Conservation (phyloP, 1,284 basidiomycete genomes). For the Puccinia polysora region DNA sequence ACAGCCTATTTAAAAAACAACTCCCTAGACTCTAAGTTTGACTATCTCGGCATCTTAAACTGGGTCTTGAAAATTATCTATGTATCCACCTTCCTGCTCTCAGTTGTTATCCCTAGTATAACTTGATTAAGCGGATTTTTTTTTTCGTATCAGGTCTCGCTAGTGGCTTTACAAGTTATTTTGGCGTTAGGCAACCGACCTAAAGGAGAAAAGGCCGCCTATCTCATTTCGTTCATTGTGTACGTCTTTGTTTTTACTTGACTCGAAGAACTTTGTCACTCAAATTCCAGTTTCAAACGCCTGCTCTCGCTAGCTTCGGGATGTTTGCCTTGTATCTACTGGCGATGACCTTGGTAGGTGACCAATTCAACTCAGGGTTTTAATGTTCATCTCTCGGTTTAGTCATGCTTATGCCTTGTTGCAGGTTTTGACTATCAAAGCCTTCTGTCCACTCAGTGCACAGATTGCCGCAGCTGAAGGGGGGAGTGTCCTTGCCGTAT, state of each 20-base stretch:
- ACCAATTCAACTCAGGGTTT: neutral
- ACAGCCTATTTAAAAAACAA: constrained; percentile 30
- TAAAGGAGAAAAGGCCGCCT: constrained; percentile 80
- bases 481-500: neutral
- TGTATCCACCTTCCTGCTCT: constrained; percentile 50
- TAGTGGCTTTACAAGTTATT: constrained; percentile 60
- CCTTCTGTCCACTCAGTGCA: constrained; percentile 31
- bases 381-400: neutral
- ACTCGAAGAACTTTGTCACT: neutral
- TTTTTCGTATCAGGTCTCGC: constrained; percentile 11
- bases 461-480: constrained; percentile 23
- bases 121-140: too few species aligned
- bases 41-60: constrained; percentile 69
- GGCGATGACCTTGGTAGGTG: constrained; percentile 39
- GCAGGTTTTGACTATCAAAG: constrained; percentile 38
- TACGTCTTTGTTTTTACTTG: constrained; percentile 45
- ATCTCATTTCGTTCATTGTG: constrained; percentile 72
- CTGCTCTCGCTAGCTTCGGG: constrained; percentile 22
- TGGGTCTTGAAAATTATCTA: constrained; percentile 79
- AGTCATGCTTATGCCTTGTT: neutral
- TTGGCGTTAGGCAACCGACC: constrained; percentile 85
- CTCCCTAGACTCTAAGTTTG: constrained; percentile 16
- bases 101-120: too few species aligned
- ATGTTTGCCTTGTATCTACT: constrained; percentile 41
- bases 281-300: neutral